Percentiles rank a stretch among this genome's conserved stretches.
phyloP scores from a whole-genome alignment of 179 eudicot genomes.

The Beta corolliflora region DNA sequence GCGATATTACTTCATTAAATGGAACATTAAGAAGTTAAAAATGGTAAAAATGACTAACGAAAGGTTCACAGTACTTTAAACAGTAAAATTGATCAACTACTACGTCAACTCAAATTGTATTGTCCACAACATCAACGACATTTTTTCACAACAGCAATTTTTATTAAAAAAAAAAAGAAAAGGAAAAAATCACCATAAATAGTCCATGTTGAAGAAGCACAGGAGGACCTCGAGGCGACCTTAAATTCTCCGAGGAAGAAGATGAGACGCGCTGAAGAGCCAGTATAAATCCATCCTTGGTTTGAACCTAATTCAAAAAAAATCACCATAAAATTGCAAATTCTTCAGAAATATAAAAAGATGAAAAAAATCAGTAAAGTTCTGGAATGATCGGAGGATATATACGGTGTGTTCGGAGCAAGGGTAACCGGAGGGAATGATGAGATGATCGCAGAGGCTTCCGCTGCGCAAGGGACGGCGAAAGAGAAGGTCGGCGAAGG shows the following conservation, averaged over 20 bases:
- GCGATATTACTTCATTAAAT: not conserved
- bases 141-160: not conserved
- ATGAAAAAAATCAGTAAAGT: not conserved
- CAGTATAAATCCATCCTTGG: constrained; percentile 72
- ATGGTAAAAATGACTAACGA: not conserved
- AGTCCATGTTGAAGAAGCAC: constrained; percentile 85
- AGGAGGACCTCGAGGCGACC: constrained; percentile 49
- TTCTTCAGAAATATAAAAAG: too few relatives aligned
- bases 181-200: constrained; percentile 54
- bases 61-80: not conserved
- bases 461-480: constrained; percentile 30
- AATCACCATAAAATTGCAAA: not conserved
- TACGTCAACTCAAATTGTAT: not conserved
- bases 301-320: constrained; percentile 50
- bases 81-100: not conserved
- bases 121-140: not conserved
- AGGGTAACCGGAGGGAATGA: constrained; percentile 57
- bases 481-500: constrained; percentile 18
- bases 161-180: not conserved
- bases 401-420: constrained; percentile 79
- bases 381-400: constrained; percentile 1
- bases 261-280: constrained; percentile 84
- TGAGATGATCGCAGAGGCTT: constrained; percentile 61
- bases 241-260: constrained; percentile 19
- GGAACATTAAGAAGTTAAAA: not conserved